Percentiles rank a stretch among this genome's conserved stretches.
These are phyloP conservation scores for Coniochaeta sp. DNA, from an alignment of 2,329 filamentous ascomycete species.

Conservation along the genomic window DNA sequence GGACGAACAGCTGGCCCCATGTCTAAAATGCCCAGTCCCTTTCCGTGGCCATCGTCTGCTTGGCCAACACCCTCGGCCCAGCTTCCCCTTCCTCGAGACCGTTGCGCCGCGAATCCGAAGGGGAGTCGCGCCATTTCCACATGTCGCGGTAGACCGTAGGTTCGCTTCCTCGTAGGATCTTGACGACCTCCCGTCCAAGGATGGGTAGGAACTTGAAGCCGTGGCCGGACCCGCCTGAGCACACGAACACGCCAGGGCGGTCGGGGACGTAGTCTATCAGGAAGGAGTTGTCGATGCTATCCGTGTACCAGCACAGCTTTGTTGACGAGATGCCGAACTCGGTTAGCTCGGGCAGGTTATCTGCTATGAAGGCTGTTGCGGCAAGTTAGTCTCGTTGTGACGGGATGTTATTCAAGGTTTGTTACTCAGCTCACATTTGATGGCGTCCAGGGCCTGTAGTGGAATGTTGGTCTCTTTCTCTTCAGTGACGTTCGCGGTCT, in stretches of 20 bases:
- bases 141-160: background rate
- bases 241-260: slow-evolving; percentile 22
- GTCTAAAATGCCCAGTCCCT: slow-evolving; percentile 2
- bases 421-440: no score
- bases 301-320: slow-evolving; percentile 27
- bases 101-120: background rate
- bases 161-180: slow-evolving; percentile 2
- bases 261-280: slow-evolving; percentile 24
- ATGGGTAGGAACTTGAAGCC: slow-evolving; percentile 27
- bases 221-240: slow-evolving; percentile 26
- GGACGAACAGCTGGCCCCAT: no score
- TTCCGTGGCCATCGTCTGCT: background rate
- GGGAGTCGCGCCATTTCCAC: slow-evolving; percentile 2
- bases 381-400: no score
- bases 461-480: slow-evolving; percentile 14
- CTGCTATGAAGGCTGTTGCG: no score
- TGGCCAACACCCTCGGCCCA: background rate
- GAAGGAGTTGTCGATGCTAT: slow-evolving; percentile 25
- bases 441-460: slow-evolving; percentile 12
- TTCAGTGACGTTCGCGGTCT: background rate
- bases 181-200: slow-evolving; percentile 13
- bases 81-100: background rate
- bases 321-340: slow-evolving; percentile 14
- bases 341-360: slow-evolving; percentile 20
- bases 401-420: no score